Conservation (phyloP, 805 yeast genomes). For the Lipomyces sp. region DNA sequence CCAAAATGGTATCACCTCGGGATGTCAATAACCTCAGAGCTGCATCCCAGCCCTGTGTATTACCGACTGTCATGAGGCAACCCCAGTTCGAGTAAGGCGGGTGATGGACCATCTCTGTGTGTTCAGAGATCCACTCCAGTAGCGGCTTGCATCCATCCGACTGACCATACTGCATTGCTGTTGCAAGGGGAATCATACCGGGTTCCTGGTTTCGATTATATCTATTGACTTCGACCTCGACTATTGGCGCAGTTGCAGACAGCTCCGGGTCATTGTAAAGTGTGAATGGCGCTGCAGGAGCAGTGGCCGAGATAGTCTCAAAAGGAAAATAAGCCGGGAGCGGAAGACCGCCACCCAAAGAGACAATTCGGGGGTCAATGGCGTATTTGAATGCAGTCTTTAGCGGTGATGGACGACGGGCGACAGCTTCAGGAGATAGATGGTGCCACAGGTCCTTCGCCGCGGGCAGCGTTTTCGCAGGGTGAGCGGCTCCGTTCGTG, state of each 20-base stretch:
- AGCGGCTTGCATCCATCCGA: slow-evolving; percentile 82
- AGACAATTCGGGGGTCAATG: slow-evolving; percentile 74
- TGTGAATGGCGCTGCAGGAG: slow-evolving; percentile 79
- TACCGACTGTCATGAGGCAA: slow-evolving; percentile 72
- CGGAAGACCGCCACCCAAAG: slow-evolving; percentile 96
- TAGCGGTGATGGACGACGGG: slow-evolving; percentile 78
- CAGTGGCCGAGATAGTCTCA: slow-evolving; percentile 68
- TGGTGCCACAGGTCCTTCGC: slow-evolving; percentile 77
- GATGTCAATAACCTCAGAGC: slow-evolving; percentile 74
- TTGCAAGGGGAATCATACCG: slow-evolving; percentile 71
- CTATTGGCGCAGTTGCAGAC: slow-evolving; percentile 37
- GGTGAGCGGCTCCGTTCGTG: slow-evolving; percentile 4
- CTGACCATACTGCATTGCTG: slow-evolving; percentile 90
- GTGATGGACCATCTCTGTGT: slow-evolving; percentile 53
- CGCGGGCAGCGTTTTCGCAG: slow-evolving; percentile 40
- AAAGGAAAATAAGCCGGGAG: slow-evolving; percentile 90
- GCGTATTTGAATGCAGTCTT: slow-evolving; percentile 83
- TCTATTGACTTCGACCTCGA: slow-evolving; percentile 49
- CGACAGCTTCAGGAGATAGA: slow-evolving; percentile 75
- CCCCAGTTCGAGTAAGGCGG: slow-evolving; percentile 73
- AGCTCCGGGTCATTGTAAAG: slow-evolving; percentile 59
- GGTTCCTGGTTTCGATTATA: slow-evolving; percentile 51
- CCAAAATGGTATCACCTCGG: slow-evolving; percentile 69
- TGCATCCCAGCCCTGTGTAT: slow-evolving; percentile 90
- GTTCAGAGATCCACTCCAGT: slow-evolving; percentile 70